phyloP scores from a whole-genome alignment of 495 filamentous ascomycete species.

The Baudoinia panamericana region DNA sequence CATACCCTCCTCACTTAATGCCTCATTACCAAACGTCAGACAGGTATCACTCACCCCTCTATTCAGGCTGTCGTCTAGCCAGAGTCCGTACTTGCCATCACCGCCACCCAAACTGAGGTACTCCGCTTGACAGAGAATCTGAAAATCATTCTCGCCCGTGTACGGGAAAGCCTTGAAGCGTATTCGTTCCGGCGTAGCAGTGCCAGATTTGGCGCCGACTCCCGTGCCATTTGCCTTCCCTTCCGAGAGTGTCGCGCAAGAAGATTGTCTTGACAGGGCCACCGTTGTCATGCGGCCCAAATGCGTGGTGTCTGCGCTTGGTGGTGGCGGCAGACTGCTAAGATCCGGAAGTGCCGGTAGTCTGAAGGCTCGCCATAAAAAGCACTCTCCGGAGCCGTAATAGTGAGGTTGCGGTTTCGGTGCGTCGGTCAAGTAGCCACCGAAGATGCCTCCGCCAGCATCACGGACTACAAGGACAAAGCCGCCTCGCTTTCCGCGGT shows the following conservation, averaged over 20 bases:
- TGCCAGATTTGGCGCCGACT: constrained; percentile 16
- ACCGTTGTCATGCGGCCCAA: constrained; percentile 59
- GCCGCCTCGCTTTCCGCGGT: constrained; percentile 57
- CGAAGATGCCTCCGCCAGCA: constrained; percentile 63
- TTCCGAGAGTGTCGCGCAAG: constrained; percentile 3
- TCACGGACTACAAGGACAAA: constrained; percentile 83
- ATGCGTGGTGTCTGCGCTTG: constrained; percentile 58
- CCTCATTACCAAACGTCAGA: constrained; percentile 90
- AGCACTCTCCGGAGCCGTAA: constrained; percentile 93
- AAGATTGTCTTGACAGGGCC: constrained; percentile 24
- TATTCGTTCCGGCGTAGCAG: constrained; percentile 48
- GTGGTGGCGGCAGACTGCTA: constrained; percentile 52
- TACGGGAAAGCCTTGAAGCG: constrained; percentile 97
- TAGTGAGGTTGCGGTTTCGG: constrained; percentile 71
- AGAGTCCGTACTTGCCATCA: constrained; percentile 83
- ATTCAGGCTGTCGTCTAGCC: constrained; percentile 82
- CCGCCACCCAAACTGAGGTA: constrained; percentile 78
- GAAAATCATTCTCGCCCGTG: constrained; percentile 88
- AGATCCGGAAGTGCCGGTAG: constrained; percentile 40
- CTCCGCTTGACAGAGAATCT: constrained; percentile 81
- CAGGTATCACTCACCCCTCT: constrained; percentile 68
- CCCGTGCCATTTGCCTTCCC: constrained; percentile 8
- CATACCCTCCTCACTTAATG: constrained; percentile 81
- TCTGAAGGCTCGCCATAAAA: constrained; percentile 79
- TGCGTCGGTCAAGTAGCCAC: constrained; percentile 82